These are phyloP conservation scores for Stephanodiscus triporus DNA, from an alignment of 108 stramenopile species.

Conservation along the genomic window DNA sequence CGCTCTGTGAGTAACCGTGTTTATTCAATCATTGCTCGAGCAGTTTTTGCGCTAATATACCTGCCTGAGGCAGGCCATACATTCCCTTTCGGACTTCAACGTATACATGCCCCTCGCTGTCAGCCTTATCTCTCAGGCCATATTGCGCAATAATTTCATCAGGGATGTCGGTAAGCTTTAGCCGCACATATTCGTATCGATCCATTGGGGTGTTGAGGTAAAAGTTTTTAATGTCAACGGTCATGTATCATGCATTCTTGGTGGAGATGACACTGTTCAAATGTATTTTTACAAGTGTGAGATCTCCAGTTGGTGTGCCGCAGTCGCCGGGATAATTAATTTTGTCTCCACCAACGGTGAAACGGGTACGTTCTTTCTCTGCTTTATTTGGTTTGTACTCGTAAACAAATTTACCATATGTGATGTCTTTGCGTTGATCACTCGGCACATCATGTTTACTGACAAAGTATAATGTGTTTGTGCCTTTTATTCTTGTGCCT, in stretches of 20 bases:
- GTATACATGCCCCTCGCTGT: neutral
- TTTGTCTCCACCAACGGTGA: neutral
- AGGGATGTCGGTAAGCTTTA: no score
- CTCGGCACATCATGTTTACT: neutral
- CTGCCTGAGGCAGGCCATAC: no score
- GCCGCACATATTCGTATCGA: no score
- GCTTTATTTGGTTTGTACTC: neutral
- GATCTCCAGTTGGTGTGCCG: neutral
- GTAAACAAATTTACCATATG: neutral
- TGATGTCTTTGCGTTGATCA: conserved; percentile 1
- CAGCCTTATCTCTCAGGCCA: neutral
- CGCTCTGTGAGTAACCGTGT: neutral
- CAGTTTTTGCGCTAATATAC: no score
- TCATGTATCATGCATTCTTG: neutral
- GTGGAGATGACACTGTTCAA: neutral
- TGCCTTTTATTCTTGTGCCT: neutral
- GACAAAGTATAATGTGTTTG: neutral
- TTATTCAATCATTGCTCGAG: neutral
- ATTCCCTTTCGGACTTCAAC: no score
- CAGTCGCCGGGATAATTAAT: neutral
- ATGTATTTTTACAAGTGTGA: neutral
- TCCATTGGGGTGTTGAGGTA: no score
- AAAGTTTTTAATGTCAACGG: neutral
- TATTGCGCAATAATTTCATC: neutral
- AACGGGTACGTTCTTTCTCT: neutral